Evolutionary conservation across 192 early-diverging fungal species (phyloP).

Genomic region (Podila minutissima): DNA sequence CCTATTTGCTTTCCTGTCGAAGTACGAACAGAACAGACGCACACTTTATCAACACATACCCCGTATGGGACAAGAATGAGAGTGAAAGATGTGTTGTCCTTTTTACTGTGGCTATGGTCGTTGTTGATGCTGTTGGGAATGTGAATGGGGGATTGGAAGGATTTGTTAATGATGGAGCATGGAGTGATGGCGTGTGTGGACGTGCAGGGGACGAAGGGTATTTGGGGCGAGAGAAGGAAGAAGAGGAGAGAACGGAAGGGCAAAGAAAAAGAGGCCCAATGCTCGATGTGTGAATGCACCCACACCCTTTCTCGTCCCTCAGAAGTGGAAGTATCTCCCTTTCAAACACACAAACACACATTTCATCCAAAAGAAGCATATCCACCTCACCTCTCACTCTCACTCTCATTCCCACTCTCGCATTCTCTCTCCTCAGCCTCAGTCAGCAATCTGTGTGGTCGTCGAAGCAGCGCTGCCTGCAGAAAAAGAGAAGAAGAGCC

Average conservation of each 20-base stretch:
- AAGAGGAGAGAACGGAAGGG: not conserved
- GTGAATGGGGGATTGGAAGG: not conserved
- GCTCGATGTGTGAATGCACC: not conserved
- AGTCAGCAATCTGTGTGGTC: no score
- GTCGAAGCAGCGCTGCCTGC: no score
- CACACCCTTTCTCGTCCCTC: not conserved
- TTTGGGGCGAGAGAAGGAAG: not conserved
- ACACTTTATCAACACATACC: not conserved
- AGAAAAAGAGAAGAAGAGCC: no score
- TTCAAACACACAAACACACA: no score
- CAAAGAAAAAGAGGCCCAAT: not conserved
- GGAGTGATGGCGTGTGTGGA: constrained; percentile 12
- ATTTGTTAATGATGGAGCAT: no score
- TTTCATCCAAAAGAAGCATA: not conserved
- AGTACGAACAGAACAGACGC: no score
- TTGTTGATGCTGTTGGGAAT: not conserved
- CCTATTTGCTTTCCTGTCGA: no score
- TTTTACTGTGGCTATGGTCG: not conserved
- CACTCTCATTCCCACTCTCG: not conserved
- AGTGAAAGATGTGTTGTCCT: not conserved
- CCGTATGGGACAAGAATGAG: not conserved
- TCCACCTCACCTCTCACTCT: constrained; percentile 1
- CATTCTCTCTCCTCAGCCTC: no score
- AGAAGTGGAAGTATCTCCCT: no score
- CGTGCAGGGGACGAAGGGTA: not conserved